Evolutionary conservation across 1,284 basidiomycete species (phyloP).

Genomic region (Apiotrichum veenhuisii): DNA sequence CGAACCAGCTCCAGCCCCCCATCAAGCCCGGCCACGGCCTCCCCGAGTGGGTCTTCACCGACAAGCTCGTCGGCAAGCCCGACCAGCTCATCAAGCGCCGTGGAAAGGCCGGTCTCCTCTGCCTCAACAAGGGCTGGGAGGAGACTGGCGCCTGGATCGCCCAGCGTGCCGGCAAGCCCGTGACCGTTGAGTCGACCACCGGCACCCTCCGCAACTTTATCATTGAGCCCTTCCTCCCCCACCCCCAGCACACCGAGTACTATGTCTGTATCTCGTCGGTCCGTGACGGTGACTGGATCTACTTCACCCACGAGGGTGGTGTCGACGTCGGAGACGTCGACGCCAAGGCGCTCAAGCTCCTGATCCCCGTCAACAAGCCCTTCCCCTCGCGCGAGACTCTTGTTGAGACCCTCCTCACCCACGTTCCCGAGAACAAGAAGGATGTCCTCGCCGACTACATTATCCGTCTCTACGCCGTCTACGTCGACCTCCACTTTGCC

Average conservation of each 20-base stretch:
- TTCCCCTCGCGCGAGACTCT: slow-evolving; percentile 79
- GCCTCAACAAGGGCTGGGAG: slow-evolving; percentile 88
- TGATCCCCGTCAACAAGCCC: slow-evolving; percentile 67
- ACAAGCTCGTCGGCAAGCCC: slow-evolving; percentile 87
- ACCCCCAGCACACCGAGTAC: slow-evolving; percentile 89
- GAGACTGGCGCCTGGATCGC: slow-evolving; percentile 83
- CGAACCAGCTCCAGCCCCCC: slow-evolving; percentile 66
- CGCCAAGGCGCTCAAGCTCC: slow-evolving; percentile 89
- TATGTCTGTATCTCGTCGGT: slow-evolving; percentile 98
- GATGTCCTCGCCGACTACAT: slow-evolving; percentile 90
- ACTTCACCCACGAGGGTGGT: slow-evolving; percentile 99
- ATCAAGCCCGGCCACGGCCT: slow-evolving; percentile 63
- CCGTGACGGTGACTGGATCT: slow-evolving; percentile 91
- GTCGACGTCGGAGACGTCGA: slow-evolving; percentile 99
- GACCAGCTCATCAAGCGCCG: slow-evolving; percentile 99
- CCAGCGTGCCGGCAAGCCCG: slow-evolving; percentile 84
- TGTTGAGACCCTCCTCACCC: slow-evolving; percentile 67
- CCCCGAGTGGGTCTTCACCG: slow-evolving; percentile 76
- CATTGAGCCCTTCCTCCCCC: slow-evolving; percentile 96
- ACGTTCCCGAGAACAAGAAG: slow-evolving; percentile 75
- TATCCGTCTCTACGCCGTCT: slow-evolving; percentile 90
- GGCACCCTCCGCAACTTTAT: slow-evolving; percentile 97
- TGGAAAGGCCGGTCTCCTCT: slow-evolving; percentile 93
- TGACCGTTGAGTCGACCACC: slow-evolving; percentile 87
- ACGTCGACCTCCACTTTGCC: slow-evolving; percentile 88